Conservation (phyloP, 345 rosid genomes). For the Gossypium sturtianum region DNA sequence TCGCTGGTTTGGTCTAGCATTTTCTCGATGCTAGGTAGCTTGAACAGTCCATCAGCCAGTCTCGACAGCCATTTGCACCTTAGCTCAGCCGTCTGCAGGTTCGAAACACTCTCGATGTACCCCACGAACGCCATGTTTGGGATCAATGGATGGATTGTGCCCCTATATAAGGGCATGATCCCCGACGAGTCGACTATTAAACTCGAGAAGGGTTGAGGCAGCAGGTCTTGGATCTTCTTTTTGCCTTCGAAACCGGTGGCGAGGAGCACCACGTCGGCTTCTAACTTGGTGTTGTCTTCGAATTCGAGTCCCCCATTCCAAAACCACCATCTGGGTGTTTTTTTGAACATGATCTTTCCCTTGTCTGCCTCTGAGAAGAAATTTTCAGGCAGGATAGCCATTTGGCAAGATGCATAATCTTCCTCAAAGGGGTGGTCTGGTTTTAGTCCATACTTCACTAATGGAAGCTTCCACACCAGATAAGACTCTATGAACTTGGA, state of each 20-base stretch:
- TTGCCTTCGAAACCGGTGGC: slow-evolving; percentile 50
- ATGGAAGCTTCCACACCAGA: slow-evolving; percentile 46
- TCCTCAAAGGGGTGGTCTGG: slow-evolving; percentile 55
- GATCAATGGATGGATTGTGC: slow-evolving; percentile 50
- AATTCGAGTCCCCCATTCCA: slow-evolving; percentile 43
- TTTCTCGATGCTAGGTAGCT: slow-evolving; percentile 31
- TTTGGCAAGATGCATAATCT: slow-evolving; percentile 57
- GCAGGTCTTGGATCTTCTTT: slow-evolving; percentile 36
- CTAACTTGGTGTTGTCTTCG: slow-evolving; percentile 36
- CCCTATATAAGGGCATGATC: slow-evolving; percentile 55
- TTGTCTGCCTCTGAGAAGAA: slow-evolving; percentile 53
- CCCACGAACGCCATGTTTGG: slow-evolving; percentile 65
- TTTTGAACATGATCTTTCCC: slow-evolving; percentile 50
- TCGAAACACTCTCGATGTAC: slow-evolving; percentile 48
- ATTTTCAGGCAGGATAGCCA: slow-evolving; percentile 50
- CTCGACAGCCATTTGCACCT: slow-evolving; percentile 50
- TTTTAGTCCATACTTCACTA: slow-evolving; percentile 43
- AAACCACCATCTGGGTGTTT: slow-evolving; percentile 47
- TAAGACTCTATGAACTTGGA: slow-evolving; percentile 56
- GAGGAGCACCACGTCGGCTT: slow-evolving; percentile 53
- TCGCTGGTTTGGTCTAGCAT: slow-evolving; percentile 33
- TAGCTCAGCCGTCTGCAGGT: slow-evolving; percentile 47
- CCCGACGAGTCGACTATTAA: slow-evolving; percentile 28
- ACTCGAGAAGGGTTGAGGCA: slow-evolving; percentile 42
- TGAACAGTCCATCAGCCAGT: slow-evolving; percentile 30